A percentile compares a stretch with the other conserved stretches of the same genome.
Evolutionary conservation across 371 early-diverging fungal genomes (phyloP).

Genomic region (Coemansia sp.): DNA sequence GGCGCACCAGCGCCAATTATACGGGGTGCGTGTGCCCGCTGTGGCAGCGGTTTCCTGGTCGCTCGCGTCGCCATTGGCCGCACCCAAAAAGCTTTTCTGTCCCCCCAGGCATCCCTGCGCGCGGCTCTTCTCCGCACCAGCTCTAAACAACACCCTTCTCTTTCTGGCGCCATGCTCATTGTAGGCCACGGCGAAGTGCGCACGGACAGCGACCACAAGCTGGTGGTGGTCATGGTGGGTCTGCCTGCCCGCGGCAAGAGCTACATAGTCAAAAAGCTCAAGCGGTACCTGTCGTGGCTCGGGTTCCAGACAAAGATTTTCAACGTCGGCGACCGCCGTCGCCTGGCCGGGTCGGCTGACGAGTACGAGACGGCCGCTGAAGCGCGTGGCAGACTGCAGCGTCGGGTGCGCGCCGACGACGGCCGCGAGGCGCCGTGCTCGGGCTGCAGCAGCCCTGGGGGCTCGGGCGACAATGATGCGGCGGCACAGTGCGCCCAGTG

Average conservation of each 20-base stretch:
- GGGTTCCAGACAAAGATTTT: constrained; percentile 89
- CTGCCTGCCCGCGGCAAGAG: constrained; percentile 90
- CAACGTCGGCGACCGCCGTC: constrained; percentile 95
- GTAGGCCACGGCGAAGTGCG: constrained; percentile 46
- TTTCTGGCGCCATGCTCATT: constrained; percentile 19
- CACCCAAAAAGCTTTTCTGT: too few relatives aligned
- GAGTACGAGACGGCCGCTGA: constrained; percentile 40
- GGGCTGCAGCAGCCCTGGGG: constrained; percentile 18
- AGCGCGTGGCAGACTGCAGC: neutral
- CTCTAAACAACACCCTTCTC: neutral
- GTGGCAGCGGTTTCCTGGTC: too few relatives aligned
- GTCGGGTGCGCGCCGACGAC: neutral
- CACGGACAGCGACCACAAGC: constrained; percentile 50
- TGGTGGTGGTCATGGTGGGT: constrained; percentile 63
- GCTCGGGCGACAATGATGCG: neutral
- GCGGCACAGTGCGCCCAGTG: constrained; percentile 19
- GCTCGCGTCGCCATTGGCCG: neutral
- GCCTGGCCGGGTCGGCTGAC: constrained; percentile 76
- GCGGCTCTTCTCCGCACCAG: constrained; percentile 1
- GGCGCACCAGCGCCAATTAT: too few relatives aligned
- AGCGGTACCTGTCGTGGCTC: constrained; percentile 93
- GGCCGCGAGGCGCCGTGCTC: constrained; percentile 9
- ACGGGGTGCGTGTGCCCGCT: too few relatives aligned
- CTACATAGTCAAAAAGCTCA: constrained; percentile 88
- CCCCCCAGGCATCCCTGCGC: neutral